A percentile compares a stretch with the other conserved stretches of the same genome.
These are phyloP conservation scores for Paramecium primaurelia DNA, from an alignment of 73 alveolate genomes.

Conservation along the genomic window DNA sequence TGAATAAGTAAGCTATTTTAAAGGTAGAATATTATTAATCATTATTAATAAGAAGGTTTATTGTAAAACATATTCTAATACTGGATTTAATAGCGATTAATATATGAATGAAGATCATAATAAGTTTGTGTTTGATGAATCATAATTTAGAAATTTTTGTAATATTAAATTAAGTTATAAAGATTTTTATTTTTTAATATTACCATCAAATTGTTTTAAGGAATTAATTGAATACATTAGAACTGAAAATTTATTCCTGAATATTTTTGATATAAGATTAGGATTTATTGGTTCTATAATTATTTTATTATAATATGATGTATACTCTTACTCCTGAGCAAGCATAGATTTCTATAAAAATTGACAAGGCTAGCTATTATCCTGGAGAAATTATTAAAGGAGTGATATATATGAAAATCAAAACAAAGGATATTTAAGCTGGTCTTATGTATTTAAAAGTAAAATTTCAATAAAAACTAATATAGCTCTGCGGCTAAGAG, in stretches of 20 bases:
- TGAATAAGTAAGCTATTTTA: no score
- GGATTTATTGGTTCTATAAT: neutral
- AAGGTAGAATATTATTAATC: no score
- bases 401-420: neutral
- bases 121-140: neutral
- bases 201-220: neutral
- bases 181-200: neutral
- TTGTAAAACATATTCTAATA: no score
- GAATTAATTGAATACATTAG: neutral
- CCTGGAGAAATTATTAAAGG: constrained; percentile 32
- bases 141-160: neutral
- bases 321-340: neutral
- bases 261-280: neutral
- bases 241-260: neutral
- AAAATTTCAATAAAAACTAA: neutral
- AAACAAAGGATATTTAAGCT: neutral
- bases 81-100: neutral
- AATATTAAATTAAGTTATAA: neutral
- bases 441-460: constrained; percentile 10
- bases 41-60: neutral
- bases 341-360: neutral
- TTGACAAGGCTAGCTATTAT: neutral
- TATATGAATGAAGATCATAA: no score
- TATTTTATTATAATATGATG: neutral
- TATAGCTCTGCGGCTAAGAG: neutral